These are phyloP conservation scores for Pachysandra terminalis DNA, from an alignment of 164 flowering plant species.

Conservation along the genomic window DNA sequence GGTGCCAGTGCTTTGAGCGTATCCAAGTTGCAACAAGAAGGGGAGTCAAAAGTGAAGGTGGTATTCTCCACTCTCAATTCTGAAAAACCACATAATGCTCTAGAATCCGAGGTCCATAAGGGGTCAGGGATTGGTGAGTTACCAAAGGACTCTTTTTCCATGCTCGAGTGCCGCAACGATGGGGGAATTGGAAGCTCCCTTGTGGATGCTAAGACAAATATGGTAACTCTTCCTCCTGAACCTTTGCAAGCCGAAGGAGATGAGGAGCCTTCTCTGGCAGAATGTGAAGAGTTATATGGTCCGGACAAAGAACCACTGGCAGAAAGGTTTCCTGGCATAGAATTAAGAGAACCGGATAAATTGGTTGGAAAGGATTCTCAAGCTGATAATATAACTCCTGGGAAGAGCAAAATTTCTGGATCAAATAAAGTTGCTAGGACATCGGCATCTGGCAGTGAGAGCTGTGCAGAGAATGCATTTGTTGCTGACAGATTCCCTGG, in stretches of 20 bases:
- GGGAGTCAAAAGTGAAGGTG: slow-evolving; percentile 54
- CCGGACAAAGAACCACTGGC: slow-evolving; percentile 64
- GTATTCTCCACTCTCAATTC: slow-evolving; percentile 52
- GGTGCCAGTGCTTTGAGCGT: slow-evolving; percentile 33
- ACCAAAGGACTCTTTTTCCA: slow-evolving; percentile 15
- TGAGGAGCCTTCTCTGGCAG: slow-evolving; percentile 57
- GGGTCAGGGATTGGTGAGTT: slow-evolving; percentile 14
- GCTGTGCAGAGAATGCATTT: slow-evolving; percentile 13
- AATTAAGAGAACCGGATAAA: slow-evolving; percentile 16
- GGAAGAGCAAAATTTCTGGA: slow-evolving; percentile 13
- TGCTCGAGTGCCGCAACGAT: slow-evolving; percentile 12
- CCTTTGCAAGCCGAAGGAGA: slow-evolving; percentile 25
- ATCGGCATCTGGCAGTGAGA: slow-evolving; percentile 16
- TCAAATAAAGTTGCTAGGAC: slow-evolving; percentile 14
- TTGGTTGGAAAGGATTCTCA: slow-evolving; percentile 13
- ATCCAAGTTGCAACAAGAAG: slow-evolving; percentile 41
- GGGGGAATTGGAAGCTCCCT: slow-evolving; percentile 17
- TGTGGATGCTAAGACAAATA: slow-evolving; percentile 19
- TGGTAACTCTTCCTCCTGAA: slow-evolving; percentile 23
- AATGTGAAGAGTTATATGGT: slow-evolving; percentile 83
- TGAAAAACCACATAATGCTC: slow-evolving; percentile 21
- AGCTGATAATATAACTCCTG: slow-evolving; percentile 19
- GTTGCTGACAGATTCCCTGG: slow-evolving; percentile 5
- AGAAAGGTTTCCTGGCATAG: slow-evolving; percentile 26
- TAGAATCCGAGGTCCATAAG: slow-evolving; percentile 17